Conservation (phyloP, 2,329 filamentous ascomycete genomes). For the Cladosporium cucumerinum region DNA sequence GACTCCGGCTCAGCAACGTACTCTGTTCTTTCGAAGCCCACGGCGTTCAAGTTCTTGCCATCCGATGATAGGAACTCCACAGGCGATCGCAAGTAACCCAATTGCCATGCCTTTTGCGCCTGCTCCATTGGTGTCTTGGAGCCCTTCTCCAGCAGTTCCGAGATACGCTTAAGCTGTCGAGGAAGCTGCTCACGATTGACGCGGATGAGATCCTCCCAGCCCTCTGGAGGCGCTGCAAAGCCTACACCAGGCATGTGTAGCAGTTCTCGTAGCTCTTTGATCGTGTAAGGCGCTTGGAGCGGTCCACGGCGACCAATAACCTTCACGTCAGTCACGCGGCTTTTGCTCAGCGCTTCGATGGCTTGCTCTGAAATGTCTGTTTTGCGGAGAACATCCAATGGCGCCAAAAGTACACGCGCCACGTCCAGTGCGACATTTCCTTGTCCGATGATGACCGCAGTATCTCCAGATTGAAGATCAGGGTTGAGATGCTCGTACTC, state of each 20-base stretch:
- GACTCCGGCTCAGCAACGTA: constrained; percentile 25
- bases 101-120: constrained; percentile 69
- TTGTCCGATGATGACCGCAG: constrained; percentile 86
- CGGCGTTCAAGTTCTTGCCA: constrained; percentile 55
- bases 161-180: constrained; percentile 70
- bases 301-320: constrained; percentile 88
- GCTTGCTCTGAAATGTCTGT: constrained; percentile 91
- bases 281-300: constrained; percentile 81
- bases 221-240: constrained; percentile 57
- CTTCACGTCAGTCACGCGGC: constrained; percentile 72
- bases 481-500: constrained; percentile 72
- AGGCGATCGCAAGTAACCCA: constrained; percentile 83
- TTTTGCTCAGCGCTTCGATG: constrained; percentile 67
- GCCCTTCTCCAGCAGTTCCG: constrained; percentile 77
- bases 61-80: constrained; percentile 58
- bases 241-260: constrained; percentile 70
- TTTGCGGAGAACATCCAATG: constrained; percentile 67
- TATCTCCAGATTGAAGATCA: constrained; percentile 69
- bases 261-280: constrained; percentile 88
- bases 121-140: constrained; percentile 51
- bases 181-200: constrained; percentile 67
- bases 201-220: constrained; percentile 31
- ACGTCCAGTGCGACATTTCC: constrained; percentile 96
- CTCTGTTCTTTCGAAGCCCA: constrained; percentile 61
- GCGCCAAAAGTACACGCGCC: constrained; percentile 77